Base-by-base conservation (phyloP, 139 green algal species). In the Chlamydomonas sp. region DNA sequence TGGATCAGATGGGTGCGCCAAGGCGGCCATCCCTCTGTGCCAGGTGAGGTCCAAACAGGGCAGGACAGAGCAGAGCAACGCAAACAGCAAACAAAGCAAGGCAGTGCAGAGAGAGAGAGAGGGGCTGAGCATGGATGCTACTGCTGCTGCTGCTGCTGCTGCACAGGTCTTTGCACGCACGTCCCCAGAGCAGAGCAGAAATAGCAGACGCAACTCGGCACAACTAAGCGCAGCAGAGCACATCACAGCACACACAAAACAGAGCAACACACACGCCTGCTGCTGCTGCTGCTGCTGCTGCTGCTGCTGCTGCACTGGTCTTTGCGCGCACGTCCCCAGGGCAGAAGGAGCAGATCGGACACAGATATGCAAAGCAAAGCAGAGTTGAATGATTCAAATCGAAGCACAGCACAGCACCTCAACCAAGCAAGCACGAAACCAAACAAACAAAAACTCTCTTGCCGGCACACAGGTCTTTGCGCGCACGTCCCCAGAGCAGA, bases 401-500 rank as follows among this genome's bases (percentile, higher is more conserved):
- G 13, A 54, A 13, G 20, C 43, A n/a, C n/a, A n/a, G n/a, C n/a
- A n/a, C n/a, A n/a, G n/a, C n/a, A n/a, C n/a, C n/a, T n/a, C n/a
- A n/a, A n/a, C n/a, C n/a, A n/a, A n/a, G n/a, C n/a, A n/a, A n/a
- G n/a, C n/a, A n/a, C n/a, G n/a, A n/a, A n/a, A n/a, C n/a, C n/a
- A n/a, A n/a, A n/a, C n/a, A n/a, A n/a, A n/a, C n/a, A n/a, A n/a
- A n/a, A n/a, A n/a, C n/a, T n/a, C n/a, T 30, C 22, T 30, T 22
- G 35, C 47, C 66, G 30, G 4, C 10, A 5, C 48, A 4, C 83
- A 95, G 84, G 91, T 97, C 37, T 97, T 92, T 76, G 91, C 91
- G 6, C 80, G 91, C n/a, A 84, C 90, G 36, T 87, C 84, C 2
- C 91, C 94, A 4, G 90, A 98, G 58, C 94, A 99, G 74, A 99